Base-by-base conservation (phyloP, 495 filamentous ascomycete genomes). In the Aspergillus taichungensis region DNA sequence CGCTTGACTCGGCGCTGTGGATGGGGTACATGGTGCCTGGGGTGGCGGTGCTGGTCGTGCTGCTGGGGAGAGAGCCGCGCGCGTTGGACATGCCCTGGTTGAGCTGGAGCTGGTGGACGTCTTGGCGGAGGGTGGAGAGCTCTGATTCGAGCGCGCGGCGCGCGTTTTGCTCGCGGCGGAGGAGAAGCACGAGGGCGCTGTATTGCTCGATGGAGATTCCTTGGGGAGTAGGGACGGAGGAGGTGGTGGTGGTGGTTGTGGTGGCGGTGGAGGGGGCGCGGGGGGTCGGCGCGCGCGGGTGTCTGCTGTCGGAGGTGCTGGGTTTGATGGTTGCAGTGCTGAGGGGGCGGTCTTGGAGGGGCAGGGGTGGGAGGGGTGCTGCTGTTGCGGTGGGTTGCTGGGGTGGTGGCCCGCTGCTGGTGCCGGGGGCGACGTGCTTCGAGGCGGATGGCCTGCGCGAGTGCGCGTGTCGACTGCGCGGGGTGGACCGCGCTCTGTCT, bases 171-270 rank as follows among this genome's bases (percentile, higher is more conserved):
- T 80, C 77, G 28, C 74, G 68, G 6, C 76, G 72, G 13, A 80
- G 62, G 0, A 78, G 63, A n/a, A 66, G 69, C 27, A 79, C 65
- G 8, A 80, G 59, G 0, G 73, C 70, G 46, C 67, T 77, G 52
- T 78, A 79, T 41, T 80, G 74, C 42, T 77, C 74, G 35, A 78
- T 68, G 10, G 73, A 78, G 32, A 80, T 67, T 13, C 56, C 60
- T 24, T 57, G 43, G 29, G 54, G 54, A 27, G 71, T 63, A 11
- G 42, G 55, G 13, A 67, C 30, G 0, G 67, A 67, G 5, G 57
- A 57, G 6, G 56, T 45, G 1, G 69, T 68, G 3, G 64, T 55
- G 6, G 60, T 50, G 42, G n/a, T n/a, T n/a, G n/a, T n/a, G 1
- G 67, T 67, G 5, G 57, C 57, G 6, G 56, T 45, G 1, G 69